These are phyloP conservation scores for Styphnolobium japonicum DNA, from an alignment of 306 rosid species.

Conservation along the genomic window DNA sequence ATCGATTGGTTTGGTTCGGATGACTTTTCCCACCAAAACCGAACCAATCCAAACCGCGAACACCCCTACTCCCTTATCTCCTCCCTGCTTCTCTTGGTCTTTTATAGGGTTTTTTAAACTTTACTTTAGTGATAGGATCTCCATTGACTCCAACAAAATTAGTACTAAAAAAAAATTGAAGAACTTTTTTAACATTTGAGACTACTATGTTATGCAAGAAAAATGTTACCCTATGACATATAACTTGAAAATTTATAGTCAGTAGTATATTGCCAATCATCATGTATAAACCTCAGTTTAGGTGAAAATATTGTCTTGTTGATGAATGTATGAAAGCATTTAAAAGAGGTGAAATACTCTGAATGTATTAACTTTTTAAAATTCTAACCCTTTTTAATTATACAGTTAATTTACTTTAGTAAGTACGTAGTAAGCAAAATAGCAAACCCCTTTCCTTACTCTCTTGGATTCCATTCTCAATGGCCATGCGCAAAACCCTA, in stretches of 20 bases:
- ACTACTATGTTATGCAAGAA: neutral
- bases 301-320: neutral
- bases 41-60: too few species aligned
- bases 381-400: neutral
- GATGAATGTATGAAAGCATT: neutral
- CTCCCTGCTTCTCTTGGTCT: too few species aligned
- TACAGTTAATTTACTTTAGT: neutral
- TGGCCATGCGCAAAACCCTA: slow-evolving; percentile 39
- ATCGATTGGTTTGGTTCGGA: too few species aligned
- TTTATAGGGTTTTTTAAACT: too few species aligned
- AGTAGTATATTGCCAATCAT: neutral
- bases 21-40: too few species aligned
- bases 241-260: neutral
- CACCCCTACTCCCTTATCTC: too few species aligned
- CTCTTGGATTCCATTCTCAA: slow-evolving; percentile 43
- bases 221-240: neutral
- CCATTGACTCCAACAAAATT: too few species aligned
- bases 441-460: neutral
- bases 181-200: neutral
- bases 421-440: neutral
- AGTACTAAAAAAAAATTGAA: neutral
- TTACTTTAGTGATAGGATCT: too few species aligned
- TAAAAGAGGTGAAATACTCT: neutral
- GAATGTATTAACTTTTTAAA: neutral
- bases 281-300: neutral